These are phyloP conservation scores for Tardiomyces depauwii DNA, from an alignment of 1,139 yeast species.

Conservation along the genomic window DNA sequence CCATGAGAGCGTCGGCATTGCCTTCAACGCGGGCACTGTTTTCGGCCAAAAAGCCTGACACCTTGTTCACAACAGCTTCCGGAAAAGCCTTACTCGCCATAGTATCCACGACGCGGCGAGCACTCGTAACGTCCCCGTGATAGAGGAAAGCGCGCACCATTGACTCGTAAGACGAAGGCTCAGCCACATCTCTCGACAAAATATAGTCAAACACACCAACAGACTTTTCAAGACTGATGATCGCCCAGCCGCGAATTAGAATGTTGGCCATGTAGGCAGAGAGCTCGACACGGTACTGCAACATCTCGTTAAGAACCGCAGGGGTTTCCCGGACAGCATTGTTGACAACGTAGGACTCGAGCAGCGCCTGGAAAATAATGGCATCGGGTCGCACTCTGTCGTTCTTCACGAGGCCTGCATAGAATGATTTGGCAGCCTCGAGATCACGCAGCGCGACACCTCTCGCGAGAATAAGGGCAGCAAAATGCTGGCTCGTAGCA, in stretches of 20 bases:
- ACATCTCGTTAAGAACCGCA: slow-evolving; percentile 27
- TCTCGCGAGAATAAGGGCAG: slow-evolving; percentile 29
- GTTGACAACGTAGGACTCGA: slow-evolving; percentile 29
- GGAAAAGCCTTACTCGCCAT: slow-evolving; percentile 22
- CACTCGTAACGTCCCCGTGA: slow-evolving; percentile 17
- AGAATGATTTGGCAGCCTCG: slow-evolving; percentile 25
- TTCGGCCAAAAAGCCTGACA: slow-evolving; percentile 3
- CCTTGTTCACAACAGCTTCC: slow-evolving; percentile 21
- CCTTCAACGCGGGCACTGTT: neutral
- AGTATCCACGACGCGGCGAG: slow-evolving; percentile 16
- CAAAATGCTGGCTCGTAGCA: slow-evolving; percentile 27
- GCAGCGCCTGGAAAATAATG: slow-evolving; percentile 28
- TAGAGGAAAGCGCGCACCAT: slow-evolving; percentile 25
- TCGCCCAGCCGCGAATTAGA: slow-evolving; percentile 30
- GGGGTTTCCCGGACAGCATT: slow-evolving; percentile 20
- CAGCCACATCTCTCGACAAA: slow-evolving; percentile 18
- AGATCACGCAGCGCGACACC: slow-evolving; percentile 28
- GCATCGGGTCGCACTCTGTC: slow-evolving; percentile 27
- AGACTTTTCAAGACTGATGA: slow-evolving; percentile 20
- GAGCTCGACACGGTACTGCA: slow-evolving; percentile 21
- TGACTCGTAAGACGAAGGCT: slow-evolving; percentile 29
- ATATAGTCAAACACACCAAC: slow-evolving; percentile 24
- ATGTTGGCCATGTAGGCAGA: slow-evolving; percentile 28
- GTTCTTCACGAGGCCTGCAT: slow-evolving; percentile 18
- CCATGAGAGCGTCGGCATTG: neutral